Evolutionary conservation across 1,284 basidiomycete genomes (phyloP), one percentile per base, ranked within the genome.

Genomic region (Volvariella volvacea): DNA sequence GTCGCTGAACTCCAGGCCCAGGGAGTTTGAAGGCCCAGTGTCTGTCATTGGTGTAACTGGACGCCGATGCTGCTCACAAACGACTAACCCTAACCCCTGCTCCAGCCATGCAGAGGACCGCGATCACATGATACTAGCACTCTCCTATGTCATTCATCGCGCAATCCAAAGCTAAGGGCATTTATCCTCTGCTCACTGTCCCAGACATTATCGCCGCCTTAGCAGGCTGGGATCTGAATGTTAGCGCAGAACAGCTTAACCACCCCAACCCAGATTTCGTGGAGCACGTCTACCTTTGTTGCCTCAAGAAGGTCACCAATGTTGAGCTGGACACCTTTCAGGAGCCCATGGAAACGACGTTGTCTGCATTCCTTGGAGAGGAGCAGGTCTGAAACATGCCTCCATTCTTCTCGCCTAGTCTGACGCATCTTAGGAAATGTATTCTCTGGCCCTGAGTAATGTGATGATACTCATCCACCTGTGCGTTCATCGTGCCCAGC

Each of bases 201-300:
- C 55, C 66, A 20, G 83, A 87, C 46, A 81, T 87, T 20, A 74
- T 82, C 30, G 62, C 67, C 34, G 70, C 80, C 2, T 71, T 88
- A 25, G 65, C 70, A 9, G 76, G 73, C 16, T 88, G 85, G 83
- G 78, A 78, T 1, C 65, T 86, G 22, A 67, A 73, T 6, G 71
- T 87, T 30, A 76, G 73, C 47, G 70, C 71, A 39, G 83, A 88
- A 46, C 86, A 91, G 52, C 75, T 93, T 34, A 58, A 71, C 20
- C 74, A 75, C 32, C 89, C 89, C 0, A 79, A 78, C 0, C 57
- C 81, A 0, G 80, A 86, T 31, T 84, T 85, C 48, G 83, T 89
- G 15, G 74, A 83, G 38, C 67, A 64, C 41, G 73, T 88, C 19
- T 89, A 83, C 61, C 70, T 68, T 43, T 74, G 78, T 2, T 82